A percentile compares a stretch with the other conserved stretches of the same genome.
Conservation (phyloP, 75 land plant species). For the Sequoiadendron giganteum region DNA sequence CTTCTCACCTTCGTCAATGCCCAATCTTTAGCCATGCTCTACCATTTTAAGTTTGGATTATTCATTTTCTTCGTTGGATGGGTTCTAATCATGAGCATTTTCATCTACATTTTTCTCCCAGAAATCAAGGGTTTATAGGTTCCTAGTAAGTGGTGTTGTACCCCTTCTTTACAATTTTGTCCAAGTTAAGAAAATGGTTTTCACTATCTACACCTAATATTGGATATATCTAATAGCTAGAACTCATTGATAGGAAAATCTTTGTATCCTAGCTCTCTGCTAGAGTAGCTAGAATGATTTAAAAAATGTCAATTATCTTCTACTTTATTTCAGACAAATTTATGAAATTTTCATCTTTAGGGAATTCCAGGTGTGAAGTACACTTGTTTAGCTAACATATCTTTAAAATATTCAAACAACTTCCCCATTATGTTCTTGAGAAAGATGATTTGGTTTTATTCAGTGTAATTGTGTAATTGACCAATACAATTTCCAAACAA, state of each 20-base stretch:
- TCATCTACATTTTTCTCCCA: conserved; percentile 40
- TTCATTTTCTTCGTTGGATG: conserved; percentile 53
- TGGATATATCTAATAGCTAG: not conserved
- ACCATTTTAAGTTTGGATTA: conserved; percentile 42
- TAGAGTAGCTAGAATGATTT: not conserved
- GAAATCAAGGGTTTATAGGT: conserved; percentile 40
- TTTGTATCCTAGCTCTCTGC: not conserved
- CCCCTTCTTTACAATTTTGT: not conserved
- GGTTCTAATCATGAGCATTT: conserved; percentile 40
- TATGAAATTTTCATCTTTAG: not conserved
- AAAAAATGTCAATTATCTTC: not conserved
- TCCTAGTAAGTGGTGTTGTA: not conserved
- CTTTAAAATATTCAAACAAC: not conserved
- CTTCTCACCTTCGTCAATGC: no score
- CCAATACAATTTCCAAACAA: not conserved
- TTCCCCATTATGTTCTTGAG: not conserved
- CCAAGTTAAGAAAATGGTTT: not conserved
- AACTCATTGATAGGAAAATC: not conserved
- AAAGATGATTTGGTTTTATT: not conserved
- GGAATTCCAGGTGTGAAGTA: not conserved
- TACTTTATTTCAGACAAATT: not conserved
- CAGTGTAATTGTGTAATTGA: not conserved
- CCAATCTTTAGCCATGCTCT: conserved; percentile 44
- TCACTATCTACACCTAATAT: not conserved
- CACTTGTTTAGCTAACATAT: not conserved